Base-by-base conservation (phyloP, 164 flowering plant species). In the Liriodendron chinense region DNA sequence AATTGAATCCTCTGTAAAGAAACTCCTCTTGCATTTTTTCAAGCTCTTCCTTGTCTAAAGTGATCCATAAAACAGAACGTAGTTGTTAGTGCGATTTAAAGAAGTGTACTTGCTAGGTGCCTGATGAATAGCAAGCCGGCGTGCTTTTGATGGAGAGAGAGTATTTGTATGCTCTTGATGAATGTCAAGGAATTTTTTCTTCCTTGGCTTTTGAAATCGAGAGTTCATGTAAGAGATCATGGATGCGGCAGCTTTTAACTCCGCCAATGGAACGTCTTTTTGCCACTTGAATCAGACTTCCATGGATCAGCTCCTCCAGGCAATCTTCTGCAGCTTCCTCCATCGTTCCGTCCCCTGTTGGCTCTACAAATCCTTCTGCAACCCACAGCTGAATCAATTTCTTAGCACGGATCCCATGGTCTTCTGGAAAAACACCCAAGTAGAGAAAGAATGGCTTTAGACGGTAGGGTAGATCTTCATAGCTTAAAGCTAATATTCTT, bases 401-500 rank as follows among this genome's bases (percentile, higher is more conserved):
- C 1, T 26, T 34, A 25, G 48, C 69, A 34, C 18, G 0, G 48
- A 67, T 67, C 14, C 5, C 14, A 34, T 7, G 14, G 21, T 67
- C 69, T 34, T 67, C 69, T 1, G 49, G 69, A 14, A 26, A 67
- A 13, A 24, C 16, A 28, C n/a, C 47, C 0, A 26, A 0, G 5
- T 26, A 18, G 22, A 67, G 21, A 18, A 67, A 67, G 47, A 43
- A 67, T n/a, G 43, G 16, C 43, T 67, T 67, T 7, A 67, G 1
- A 34, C 14, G 13, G n/a, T 26, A 67, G 0, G 69, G 69, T 20
- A 67, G 3, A 67, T 67, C 69, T 21, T 14, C 24, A 6, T 67
- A 67, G 16, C 80, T 74, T 34, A 78, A 64, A 64, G 74, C 56
- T 22, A 74, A 53, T 23, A 70, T 69, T 12, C 14, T 9, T 14